Conservation (phyloP, 805 yeast species). For the Kodamaea kakaduensis region DNA sequence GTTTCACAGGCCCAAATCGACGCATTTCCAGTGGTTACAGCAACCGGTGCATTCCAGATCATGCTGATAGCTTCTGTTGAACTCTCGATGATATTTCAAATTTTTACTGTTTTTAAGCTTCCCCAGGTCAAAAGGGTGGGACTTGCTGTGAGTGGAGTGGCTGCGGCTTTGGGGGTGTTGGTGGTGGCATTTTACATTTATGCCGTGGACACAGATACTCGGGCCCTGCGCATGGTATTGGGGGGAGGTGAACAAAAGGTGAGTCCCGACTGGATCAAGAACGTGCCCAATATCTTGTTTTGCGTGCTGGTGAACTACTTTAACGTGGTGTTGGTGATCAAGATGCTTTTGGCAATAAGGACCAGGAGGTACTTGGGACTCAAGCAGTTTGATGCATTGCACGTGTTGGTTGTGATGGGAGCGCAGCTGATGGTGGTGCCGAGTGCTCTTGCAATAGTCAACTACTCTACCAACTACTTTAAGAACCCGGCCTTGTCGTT, state of each 20-base stretch:
- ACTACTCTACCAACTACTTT: constrained; percentile 31
- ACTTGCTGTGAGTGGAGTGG: constrained; percentile 30
- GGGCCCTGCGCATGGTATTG: constrained; percentile 1
- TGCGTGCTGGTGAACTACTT: constrained; percentile 64
- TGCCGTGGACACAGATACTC: constrained; percentile 39
- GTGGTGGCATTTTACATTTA: constrained; percentile 59
- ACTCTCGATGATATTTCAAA: constrained; percentile 65
- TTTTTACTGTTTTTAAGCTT: constrained; percentile 63
- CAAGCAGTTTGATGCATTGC: constrained; percentile 77
- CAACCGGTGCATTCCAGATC: constrained; percentile 57
- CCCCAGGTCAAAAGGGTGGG: constrained; percentile 47
- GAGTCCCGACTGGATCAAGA: constrained; percentile 34
- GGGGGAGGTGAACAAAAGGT: background rate
- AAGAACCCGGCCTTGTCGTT: constrained; percentile 41
- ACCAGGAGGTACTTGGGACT: constrained; percentile 75
- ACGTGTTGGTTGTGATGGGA: constrained; percentile 75
- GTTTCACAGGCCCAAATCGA: constrained; percentile 22
- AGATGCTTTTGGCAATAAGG: constrained; percentile 63
- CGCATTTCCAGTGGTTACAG: constrained; percentile 51
- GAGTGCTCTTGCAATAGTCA: constrained; percentile 58
- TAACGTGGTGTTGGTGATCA: constrained; percentile 57
- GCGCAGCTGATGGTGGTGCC: constrained; percentile 81
- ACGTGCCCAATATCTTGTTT: constrained; percentile 59
- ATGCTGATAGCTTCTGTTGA: constrained; percentile 60
- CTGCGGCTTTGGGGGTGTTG: constrained; percentile 46